These are phyloP conservation scores for Cymbopogon flexuosus DNA, from an alignment of 202 grass and related monocot species.

Conservation along the genomic window DNA sequence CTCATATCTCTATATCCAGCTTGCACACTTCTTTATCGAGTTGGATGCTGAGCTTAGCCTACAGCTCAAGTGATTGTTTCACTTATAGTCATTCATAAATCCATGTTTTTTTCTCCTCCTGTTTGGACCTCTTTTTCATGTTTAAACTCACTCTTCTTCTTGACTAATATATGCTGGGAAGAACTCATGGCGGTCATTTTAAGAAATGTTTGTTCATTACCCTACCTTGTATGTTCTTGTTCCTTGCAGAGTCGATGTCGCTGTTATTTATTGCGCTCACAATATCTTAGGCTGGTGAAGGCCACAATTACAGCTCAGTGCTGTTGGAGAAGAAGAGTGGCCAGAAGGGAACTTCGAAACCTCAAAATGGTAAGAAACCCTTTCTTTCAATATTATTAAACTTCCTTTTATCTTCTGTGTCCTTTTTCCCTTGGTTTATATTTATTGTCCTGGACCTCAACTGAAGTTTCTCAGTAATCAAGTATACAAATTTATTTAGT, in stretches of 20 bases:
- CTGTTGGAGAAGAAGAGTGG: slow-evolving; percentile 70
- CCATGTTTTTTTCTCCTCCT: background rate
- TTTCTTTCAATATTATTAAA: slow-evolving; percentile 16
- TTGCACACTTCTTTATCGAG: background rate
- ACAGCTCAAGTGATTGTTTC: background rate
- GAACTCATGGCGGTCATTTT: background rate
- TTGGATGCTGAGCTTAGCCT: background rate
- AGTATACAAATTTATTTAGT: background rate
- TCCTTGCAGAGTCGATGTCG: slow-evolving; percentile 58
- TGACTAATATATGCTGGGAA: background rate
- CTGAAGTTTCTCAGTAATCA: background rate
- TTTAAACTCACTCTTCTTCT: background rate
- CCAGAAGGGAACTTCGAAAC: slow-evolving; percentile 70
- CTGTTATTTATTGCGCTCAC: slow-evolving; percentile 49
- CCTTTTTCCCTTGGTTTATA: background rate
- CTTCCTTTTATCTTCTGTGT: background rate
- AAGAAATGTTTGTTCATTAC: slow-evolving; percentile 3
- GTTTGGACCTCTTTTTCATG: background rate
- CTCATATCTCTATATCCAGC: background rate
- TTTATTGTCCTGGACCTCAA: background rate
- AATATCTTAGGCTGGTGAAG: slow-evolving; percentile 52
- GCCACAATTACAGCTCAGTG: slow-evolving; percentile 54
- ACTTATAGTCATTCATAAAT: background rate
- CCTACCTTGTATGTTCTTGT: background rate
- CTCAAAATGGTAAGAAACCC: slow-evolving; percentile 70